Evolutionary conservation across 768 basidiomycete genomes (phyloP).

Genomic region (Psilocybe cubensis): DNA sequence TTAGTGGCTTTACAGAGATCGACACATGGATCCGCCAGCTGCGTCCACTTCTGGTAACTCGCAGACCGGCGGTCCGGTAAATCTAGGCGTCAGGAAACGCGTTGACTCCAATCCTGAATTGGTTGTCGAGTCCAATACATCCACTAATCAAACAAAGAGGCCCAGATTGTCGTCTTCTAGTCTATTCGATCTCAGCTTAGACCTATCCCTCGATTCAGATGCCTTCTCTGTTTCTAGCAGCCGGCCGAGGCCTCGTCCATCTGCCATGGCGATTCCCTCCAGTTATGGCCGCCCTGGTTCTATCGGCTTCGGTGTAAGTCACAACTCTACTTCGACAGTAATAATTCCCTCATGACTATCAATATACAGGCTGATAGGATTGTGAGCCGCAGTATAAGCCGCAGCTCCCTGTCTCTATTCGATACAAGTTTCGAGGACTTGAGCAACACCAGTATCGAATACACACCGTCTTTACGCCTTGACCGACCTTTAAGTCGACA

Average conservation of each 20-base stretch:
- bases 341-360: neutral
- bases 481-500: conserved; percentile 25
- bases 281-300: conserved; percentile 17
- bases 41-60: conserved; percentile 7
- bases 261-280: conserved; percentile 28
- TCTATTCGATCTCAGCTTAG: neutral
- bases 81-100: conserved; percentile 32
- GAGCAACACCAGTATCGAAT: conserved; percentile 18
- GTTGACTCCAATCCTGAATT: conserved; percentile 34
- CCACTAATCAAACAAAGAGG: conserved; percentile 8
- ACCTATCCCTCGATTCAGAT: neutral
- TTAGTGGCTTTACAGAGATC: too few relatives aligned
- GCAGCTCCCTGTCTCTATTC: conserved; percentile 1
- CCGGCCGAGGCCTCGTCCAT: conserved; percentile 36
- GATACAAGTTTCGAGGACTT: conserved; percentile 1
- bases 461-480: conserved; percentile 15
- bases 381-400: neutral
- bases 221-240: conserved; percentile 8
- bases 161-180: neutral
- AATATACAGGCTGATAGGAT: conserved; percentile 13
- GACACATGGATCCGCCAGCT: neutral
- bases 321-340: conserved; percentile 7
- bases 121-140: conserved; percentile 7
- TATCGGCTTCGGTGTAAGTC: conserved; percentile 24
- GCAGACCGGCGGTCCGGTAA: neutral